Base-by-base conservation (phyloP, 495 filamentous ascomycete genomes). In the Penicillium waksmanii region DNA sequence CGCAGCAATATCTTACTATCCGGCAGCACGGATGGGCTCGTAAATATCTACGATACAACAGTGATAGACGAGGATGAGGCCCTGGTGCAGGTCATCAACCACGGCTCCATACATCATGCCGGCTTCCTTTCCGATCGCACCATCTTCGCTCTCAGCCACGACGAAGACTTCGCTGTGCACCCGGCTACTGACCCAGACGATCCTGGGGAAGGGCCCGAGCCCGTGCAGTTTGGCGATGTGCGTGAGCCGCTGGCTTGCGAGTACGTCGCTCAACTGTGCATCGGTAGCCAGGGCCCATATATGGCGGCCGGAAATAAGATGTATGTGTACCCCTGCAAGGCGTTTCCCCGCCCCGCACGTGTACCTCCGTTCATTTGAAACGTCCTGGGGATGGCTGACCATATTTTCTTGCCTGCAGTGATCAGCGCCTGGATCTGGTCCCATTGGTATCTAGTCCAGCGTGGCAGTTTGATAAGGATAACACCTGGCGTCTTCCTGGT, bases 21-120 rank as follows among this genome's bases (percentile, higher is more conserved):
- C 33, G 92, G 92, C 58, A 93, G 90, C 53, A 97, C 92, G n/a
- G 95, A 98, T 77, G 90, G 90, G 13, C 84, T 97, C 0, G 82
- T 97, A 55, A 96, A 93, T 66, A 77, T 96, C 49, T 96, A 89
- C 75, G 86, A 97, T 69, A 87, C 84, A 13, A 80, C 77, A 18
- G 83, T 91, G 38, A 68, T 82, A 23, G 91, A 93, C 65, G 92
- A 96, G 67, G 92, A 97, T 67, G 92, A 96, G 19, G 89, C 93
- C 0, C 77, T 97, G 7, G 76, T 89, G 36, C 90, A 93, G 68
- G 89, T 95, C 12, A 87, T 96, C 73, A 97, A 98, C 76, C 91
- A 95, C 71, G 86, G 80, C 61, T 94, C 92, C 2, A 85, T 98
- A 36, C 91, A 96, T 71, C 90, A 88, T 60, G 87, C 92, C 18